Percentiles rank a stretch among this genome's conserved stretches.
Conservation (phyloP, 352 stramenopile species). For the Globisporangium paddicum region DNA sequence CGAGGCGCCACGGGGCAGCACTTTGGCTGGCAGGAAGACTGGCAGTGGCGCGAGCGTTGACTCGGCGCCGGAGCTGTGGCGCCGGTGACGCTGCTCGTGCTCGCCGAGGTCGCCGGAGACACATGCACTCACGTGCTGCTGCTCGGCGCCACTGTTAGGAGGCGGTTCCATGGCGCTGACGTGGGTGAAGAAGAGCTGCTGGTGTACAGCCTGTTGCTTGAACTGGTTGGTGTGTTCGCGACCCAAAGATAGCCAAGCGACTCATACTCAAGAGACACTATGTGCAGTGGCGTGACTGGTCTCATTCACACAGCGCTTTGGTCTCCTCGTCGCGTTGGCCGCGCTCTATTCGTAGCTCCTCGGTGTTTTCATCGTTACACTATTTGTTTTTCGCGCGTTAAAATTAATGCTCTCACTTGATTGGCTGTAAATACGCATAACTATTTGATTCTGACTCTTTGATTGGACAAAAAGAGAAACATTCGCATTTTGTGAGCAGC, state of each 20-base stretch:
- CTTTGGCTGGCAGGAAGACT: background rate
- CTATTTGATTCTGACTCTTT: too few species aligned
- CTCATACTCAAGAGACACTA: too few species aligned
- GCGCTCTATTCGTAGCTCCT: too few species aligned
- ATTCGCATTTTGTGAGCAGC: too few species aligned
- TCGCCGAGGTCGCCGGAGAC: background rate
- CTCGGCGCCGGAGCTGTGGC: background rate
- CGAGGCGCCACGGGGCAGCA: slow-evolving; percentile 1
- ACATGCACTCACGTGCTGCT: background rate
- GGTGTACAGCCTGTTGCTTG: background rate
- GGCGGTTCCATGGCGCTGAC: background rate
- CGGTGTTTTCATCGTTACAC: too few species aligned
- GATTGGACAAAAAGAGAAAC: too few species aligned
- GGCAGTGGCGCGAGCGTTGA: background rate
- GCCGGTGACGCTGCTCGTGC: background rate
- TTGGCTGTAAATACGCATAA: too few species aligned
- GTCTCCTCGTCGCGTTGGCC: too few species aligned
- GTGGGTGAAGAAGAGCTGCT: background rate
- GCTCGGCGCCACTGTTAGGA: background rate
- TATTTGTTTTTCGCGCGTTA: too few species aligned
- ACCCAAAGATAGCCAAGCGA: background rate
- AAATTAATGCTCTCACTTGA: too few species aligned
- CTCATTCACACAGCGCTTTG: too few species aligned
- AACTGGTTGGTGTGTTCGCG: background rate
- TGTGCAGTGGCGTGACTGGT: too few species aligned